Percentiles rank a stretch among this genome's conserved stretches.
These are phyloP conservation scores for Aspergillus ruber DNA, from an alignment of 2,329 filamentous ascomycete genomes.

Conservation along the genomic window DNA sequence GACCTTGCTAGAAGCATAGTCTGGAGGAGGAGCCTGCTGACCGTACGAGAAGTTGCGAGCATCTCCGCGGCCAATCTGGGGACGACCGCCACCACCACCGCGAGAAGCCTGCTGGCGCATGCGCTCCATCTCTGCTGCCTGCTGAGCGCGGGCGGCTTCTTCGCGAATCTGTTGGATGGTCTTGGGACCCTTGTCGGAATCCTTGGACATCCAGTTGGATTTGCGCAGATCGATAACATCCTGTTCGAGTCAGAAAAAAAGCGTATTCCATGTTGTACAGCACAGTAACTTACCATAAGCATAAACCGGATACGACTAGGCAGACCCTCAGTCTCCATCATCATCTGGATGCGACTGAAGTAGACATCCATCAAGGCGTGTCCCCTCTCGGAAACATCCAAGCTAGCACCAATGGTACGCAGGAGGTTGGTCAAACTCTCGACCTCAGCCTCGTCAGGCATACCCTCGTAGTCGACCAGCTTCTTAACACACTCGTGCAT, in stretches of 20 bases:
- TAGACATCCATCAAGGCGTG: constrained; percentile 84
- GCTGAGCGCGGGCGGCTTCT: constrained; percentile 70
- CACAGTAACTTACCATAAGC: constrained; percentile 58
- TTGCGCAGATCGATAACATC: constrained; percentile 81
- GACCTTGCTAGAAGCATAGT: constrained; percentile 71
- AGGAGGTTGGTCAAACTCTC: constrained; percentile 93
- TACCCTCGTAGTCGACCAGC: constrained; percentile 87
- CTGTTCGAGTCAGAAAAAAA: constrained; percentile 23
- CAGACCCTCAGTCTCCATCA: constrained; percentile 72
- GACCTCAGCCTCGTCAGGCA: constrained; percentile 91
- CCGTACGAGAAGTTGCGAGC: constrained; percentile 75
- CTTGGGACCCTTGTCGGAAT: constrained; percentile 89
- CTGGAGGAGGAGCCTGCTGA: constrained; percentile 60
- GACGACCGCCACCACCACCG: constrained; percentile 60
- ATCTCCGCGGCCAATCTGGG: constrained; percentile 74
- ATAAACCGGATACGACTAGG: constrained; percentile 90
- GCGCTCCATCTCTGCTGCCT: constrained; percentile 67
- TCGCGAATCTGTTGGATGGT: constrained; percentile 88
- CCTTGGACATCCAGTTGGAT: constrained; percentile 76
- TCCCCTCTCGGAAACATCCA: constrained; percentile 78
- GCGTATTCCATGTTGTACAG: neutral
- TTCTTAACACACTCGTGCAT: constrained; percentile 99
- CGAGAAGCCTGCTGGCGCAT: constrained; percentile 46
- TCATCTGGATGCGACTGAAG: constrained; percentile 78
- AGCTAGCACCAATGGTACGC: constrained; percentile 80